These are phyloP conservation scores for Coleophoma eucalyptorum DNA, from an alignment of 2,329 filamentous ascomycete genomes.

Conservation along the genomic window DNA sequence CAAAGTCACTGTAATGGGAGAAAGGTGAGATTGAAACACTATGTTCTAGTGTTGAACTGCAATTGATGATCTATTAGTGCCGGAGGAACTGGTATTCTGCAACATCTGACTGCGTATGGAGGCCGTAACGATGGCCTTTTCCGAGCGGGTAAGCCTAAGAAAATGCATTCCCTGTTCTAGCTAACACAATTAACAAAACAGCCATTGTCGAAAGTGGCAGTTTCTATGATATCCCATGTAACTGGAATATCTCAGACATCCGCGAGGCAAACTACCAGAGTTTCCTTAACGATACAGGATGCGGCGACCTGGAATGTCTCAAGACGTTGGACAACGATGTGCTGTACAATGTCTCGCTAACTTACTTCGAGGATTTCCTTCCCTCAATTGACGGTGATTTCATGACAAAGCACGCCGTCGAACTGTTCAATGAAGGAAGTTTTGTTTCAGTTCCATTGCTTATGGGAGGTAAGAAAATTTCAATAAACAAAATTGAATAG, in stretches of 20 bases:
- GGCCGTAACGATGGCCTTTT: slow-evolving; percentile 49
- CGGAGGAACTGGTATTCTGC: slow-evolving; percentile 43
- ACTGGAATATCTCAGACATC: slow-evolving; percentile 17
- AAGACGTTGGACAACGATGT: slow-evolving; percentile 38
- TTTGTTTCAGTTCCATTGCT: slow-evolving; percentile 30
- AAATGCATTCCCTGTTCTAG: background rate
- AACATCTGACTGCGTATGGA: slow-evolving; percentile 48
- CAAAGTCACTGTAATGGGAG: slow-evolving; percentile 42
- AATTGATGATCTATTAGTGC: slow-evolving; percentile 35
- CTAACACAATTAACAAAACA: slow-evolving; percentile 41
- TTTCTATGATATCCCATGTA: slow-evolving; percentile 30
- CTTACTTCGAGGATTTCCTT: slow-evolving; percentile 13
- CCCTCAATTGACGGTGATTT: slow-evolving; percentile 29
- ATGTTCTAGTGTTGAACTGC: background rate
- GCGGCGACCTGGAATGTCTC: slow-evolving; percentile 37
- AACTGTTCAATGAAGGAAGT: slow-evolving; percentile 22
- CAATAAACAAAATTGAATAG: background rate
- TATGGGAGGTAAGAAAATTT: slow-evolving; percentile 15
- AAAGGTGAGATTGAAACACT: background rate
- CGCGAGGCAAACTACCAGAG: background rate
- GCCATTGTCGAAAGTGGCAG: slow-evolving; percentile 37
- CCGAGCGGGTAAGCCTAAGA: slow-evolving; percentile 36
- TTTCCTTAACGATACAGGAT: slow-evolving; percentile 21
- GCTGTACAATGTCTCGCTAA: slow-evolving; percentile 32
- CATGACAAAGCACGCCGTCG: slow-evolving; percentile 22